phyloP scores from a whole-genome alignment of 2,329 filamentous ascomycete species.

The Knoxdaviesia capensis region DNA sequence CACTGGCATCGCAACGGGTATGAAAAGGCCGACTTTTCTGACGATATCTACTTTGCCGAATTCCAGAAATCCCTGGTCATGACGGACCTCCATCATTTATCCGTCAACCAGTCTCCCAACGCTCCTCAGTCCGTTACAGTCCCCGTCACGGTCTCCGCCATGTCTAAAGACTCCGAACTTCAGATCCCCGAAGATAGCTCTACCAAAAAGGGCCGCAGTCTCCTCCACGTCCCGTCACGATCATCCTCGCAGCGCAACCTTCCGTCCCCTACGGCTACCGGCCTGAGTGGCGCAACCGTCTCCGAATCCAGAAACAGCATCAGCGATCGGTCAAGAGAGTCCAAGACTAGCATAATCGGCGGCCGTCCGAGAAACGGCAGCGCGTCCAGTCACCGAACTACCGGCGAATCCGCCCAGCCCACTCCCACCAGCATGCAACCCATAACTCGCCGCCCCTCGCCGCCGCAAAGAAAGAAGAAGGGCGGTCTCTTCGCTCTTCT shows the following conservation, averaged over 20 bases:
- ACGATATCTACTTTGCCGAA: too few relatives aligned
- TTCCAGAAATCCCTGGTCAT: too few relatives aligned
- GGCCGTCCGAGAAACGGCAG: slow-evolving; percentile 46
- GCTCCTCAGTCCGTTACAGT: too few relatives aligned
- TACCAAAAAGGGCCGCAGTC: slow-evolving; percentile 28
- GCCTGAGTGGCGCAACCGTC: slow-evolving; percentile 37
- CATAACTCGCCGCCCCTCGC: slow-evolving; percentile 24
- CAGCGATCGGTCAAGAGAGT: slow-evolving; percentile 43
- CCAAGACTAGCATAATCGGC: slow-evolving; percentile 37
- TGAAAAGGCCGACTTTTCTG: too few relatives aligned
- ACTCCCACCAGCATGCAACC: slow-evolving; percentile 20
- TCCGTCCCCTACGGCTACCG: slow-evolving; percentile 36
- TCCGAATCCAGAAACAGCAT: slow-evolving; percentile 41
- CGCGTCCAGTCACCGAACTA: slow-evolving; percentile 42
- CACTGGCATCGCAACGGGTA: too few relatives aligned
- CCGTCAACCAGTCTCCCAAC: too few relatives aligned
- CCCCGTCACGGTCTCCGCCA: slow-evolving; percentile 10
- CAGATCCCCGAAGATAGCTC: slow-evolving; percentile 20
- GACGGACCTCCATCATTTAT: too few relatives aligned
- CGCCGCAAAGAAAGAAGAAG: slow-evolving; percentile 27
- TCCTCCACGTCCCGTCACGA: slow-evolving; percentile 39
- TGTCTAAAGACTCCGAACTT: slow-evolving; percentile 22
- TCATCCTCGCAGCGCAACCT: slow-evolving; percentile 42
- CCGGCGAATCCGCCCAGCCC: slow-evolving; percentile 26
- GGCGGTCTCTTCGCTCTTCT: slow-evolving; percentile 39